Evolutionary conservation across 2,329 filamentous ascomycete genomes (phyloP).

Genomic region (Apiospora arundinis): DNA sequence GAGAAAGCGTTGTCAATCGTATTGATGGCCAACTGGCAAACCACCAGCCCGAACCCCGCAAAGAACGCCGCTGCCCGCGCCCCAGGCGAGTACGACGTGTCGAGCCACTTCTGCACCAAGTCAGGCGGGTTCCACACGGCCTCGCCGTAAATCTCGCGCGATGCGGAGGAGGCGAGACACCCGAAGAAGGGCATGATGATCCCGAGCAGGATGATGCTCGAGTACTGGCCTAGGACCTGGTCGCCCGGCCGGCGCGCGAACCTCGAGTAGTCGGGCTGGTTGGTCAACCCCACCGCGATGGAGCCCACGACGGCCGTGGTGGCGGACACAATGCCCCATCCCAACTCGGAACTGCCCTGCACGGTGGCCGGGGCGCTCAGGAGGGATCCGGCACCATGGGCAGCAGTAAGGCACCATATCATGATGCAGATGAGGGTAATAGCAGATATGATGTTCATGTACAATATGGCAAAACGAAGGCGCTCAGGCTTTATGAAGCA

Average conservation of each 20-base stretch:
- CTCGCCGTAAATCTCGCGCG: conserved; percentile 68
- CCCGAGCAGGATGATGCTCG: conserved; percentile 75
- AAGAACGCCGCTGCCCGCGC: conserved; percentile 72
- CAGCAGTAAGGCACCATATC: background rate
- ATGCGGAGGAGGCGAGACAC: conserved; percentile 78
- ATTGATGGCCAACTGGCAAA: conserved; percentile 86
- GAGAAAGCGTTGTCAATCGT: conserved; percentile 87
- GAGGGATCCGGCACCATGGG: background rate
- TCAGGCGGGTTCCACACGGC: conserved; percentile 77
- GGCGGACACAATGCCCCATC: conserved; percentile 79
- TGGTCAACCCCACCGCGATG: conserved; percentile 84
- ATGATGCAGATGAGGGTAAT: conserved; percentile 7
- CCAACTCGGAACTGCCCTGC: conserved; percentile 54
- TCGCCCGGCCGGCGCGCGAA: conserved; percentile 80
- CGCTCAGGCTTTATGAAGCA: background rate
- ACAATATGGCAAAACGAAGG: background rate
- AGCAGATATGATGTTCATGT: conserved; percentile 6
- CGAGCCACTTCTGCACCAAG: conserved; percentile 70
- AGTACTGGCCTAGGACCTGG: conserved; percentile 79
- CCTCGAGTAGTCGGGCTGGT: conserved; percentile 84
- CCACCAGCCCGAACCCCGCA: conserved; percentile 55
- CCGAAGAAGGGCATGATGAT: conserved; percentile 84
- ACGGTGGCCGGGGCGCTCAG: background rate
- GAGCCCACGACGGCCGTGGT: conserved; percentile 68
- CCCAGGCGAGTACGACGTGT: conserved; percentile 66